A percentile compares a stretch with the other conserved stretches of the same genome.
Conservation (phyloP, 495 filamentous ascomycete genomes). For the Neurospora sp. region DNA sequence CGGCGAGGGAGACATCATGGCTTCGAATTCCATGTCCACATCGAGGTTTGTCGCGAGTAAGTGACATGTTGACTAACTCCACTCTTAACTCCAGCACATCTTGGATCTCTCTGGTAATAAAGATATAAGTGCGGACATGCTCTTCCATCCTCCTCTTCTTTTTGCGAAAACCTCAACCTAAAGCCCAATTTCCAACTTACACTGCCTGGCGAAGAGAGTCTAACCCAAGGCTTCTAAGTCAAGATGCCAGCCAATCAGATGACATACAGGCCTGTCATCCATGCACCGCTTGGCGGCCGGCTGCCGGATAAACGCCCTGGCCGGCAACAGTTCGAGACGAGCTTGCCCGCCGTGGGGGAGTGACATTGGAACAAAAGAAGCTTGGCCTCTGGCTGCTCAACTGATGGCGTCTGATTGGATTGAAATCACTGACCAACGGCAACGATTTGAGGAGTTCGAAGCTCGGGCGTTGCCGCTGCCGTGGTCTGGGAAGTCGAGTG, state of each 20-base stretch:
- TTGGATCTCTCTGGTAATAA: background rate
- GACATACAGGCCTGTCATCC: background rate
- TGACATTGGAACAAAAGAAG: background rate
- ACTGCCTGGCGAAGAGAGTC: background rate
- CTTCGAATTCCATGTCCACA: background rate
- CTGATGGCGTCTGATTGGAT: background rate
- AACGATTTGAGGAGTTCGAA: background rate
- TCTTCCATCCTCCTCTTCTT: background rate
- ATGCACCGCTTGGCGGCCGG: background rate
- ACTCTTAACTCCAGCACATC: background rate
- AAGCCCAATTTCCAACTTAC: background rate
- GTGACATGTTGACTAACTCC: background rate
- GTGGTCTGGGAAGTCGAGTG: conserved; percentile 1
- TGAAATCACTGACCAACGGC: background rate
- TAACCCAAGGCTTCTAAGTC: background rate
- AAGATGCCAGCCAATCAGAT: conserved; percentile 6
- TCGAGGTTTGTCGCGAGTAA: background rate
- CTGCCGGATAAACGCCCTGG: conserved; percentile 13
- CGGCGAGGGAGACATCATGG: background rate
- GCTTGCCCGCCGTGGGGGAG: background rate
- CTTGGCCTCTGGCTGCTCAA: background rate
- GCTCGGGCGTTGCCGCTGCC: background rate
- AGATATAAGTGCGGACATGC: background rate
- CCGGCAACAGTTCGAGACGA: background rate
- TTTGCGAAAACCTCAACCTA: background rate